phyloP scores from a whole-genome alignment of 2,329 filamentous ascomycete genomes.

The Elsinoe fawcettii region DNA sequence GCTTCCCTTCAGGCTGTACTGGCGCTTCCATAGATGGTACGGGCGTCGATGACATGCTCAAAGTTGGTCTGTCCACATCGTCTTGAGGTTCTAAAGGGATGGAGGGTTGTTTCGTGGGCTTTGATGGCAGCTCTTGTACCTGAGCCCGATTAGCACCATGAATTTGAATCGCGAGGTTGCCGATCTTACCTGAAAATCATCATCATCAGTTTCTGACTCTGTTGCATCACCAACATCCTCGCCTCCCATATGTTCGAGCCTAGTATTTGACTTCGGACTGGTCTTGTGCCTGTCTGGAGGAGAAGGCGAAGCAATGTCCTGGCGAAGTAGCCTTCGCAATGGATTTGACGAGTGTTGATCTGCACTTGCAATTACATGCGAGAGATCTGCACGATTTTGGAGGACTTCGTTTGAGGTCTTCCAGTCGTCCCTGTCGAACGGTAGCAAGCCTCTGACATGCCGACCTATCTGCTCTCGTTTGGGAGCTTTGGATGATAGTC shows the following conservation, averaged over 20 bases:
- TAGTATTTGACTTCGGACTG: neutral
- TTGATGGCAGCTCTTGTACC: conserved; percentile 1
- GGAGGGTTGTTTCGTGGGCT: neutral
- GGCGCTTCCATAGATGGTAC: neutral
- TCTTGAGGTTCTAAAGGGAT: neutral
- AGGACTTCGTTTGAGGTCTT: neutral
- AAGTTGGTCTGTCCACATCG: no score
- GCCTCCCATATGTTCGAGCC: neutral
- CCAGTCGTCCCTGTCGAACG: conserved; percentile 46
- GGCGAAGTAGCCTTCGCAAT: neutral
- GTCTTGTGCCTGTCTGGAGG: neutral
- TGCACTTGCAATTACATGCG: neutral
- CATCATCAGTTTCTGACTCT: conserved; percentile 31
- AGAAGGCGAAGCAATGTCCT: neutral
- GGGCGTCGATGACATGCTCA: neutral
- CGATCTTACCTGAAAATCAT: conserved; percentile 25
- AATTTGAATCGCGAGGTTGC: no score
- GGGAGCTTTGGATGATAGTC: conserved; percentile 36
- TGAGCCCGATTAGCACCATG: neutral
- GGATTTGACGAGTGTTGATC: neutral
- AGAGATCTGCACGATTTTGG: neutral
- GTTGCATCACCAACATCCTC: neutral
- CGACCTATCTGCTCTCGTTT: conserved; percentile 46
- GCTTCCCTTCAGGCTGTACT: neutral
- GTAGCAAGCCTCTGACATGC: conserved; percentile 47